phyloP scores from a whole-genome alignment of 2,329 filamentous ascomycete species.

The Phaeoacremonium minimum region DNA sequence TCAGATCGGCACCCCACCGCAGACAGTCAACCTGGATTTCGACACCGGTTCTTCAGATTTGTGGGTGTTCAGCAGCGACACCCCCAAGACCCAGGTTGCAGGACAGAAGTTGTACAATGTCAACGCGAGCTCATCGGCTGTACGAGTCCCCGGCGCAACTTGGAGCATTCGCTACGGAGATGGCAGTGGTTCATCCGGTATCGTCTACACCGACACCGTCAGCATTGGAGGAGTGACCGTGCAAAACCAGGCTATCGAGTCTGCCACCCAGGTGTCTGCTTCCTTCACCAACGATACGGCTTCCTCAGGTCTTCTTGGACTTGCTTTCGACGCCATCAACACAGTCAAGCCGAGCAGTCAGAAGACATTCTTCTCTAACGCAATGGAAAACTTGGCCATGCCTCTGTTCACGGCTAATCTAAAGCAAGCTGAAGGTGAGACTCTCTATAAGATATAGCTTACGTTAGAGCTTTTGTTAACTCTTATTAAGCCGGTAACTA shows the following conservation, averaged over 20 bases:
- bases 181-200: conserved; percentile 54
- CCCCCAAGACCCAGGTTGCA: conserved; percentile 35
- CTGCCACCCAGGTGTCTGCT: conserved; percentile 51
- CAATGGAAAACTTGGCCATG: conserved; percentile 18
- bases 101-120: conserved; percentile 56
- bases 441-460: background rate
- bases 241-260: conserved; percentile 58
- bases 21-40: conserved; percentile 59
- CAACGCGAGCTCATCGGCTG: conserved; percentile 31
- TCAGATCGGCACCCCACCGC: conserved; percentile 46
- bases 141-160: conserved; percentile 30
- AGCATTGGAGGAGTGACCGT: conserved; percentile 56
- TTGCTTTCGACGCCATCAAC: conserved; percentile 57
- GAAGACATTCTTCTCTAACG: conserved; percentile 40
- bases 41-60: conserved; percentile 66
- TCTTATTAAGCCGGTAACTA: conserved; percentile 20
- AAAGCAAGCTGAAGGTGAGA: conserved; percentile 27
- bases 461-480: conserved; percentile 3
- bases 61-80: conserved; percentile 62
- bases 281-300: conserved; percentile 26
- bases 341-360: conserved; percentile 49
- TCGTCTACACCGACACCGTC: conserved; percentile 61
- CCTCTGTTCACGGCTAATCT: conserved; percentile 28
- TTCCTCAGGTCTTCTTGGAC: conserved; percentile 45
- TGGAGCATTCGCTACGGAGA: conserved; percentile 64